A percentile compares a stretch with the other conserved stretches of the same genome.
phyloP scores from a whole-genome alignment of 164 flowering plant genomes.

The Protea cynaroides region DNA sequence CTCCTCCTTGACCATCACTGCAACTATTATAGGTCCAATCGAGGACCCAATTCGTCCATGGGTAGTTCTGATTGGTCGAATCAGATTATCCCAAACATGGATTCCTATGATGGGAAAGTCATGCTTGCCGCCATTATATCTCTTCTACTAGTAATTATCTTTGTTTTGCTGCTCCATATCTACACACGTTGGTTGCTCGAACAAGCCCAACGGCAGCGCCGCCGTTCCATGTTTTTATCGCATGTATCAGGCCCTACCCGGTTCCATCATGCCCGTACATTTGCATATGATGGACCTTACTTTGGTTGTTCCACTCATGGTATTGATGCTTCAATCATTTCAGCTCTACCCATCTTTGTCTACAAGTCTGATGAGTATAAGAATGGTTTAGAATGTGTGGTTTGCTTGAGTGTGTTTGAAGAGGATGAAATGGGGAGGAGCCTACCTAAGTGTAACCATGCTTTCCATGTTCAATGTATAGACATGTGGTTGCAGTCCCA shows the following conservation, averaged over 20 bases:
- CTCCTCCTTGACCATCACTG: too few species aligned
- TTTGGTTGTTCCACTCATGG: conserved; percentile 26
- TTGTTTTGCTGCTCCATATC: conserved; percentile 47
- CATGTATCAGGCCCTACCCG: conserved; percentile 12
- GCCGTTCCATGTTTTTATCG: conserved; percentile 19
- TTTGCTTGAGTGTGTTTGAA: conserved; percentile 53
- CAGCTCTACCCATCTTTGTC: conserved; percentile 47
- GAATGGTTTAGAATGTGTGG: conserved; percentile 38
- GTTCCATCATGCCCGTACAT: conserved; percentile 8
- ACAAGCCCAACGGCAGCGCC: conserved; percentile 20
- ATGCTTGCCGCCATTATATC: conserved; percentile 45
- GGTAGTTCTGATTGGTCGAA: background rate
- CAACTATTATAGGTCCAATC: conserved; percentile 1
- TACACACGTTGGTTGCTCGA: conserved; percentile 49
- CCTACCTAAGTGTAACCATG: conserved; percentile 45
- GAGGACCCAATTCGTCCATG: background rate
- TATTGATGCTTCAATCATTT: conserved; percentile 33
- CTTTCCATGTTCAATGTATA: conserved; percentile 59
- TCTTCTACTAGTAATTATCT: conserved; percentile 42
- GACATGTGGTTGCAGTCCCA: conserved; percentile 67
- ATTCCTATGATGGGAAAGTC: conserved; percentile 37
- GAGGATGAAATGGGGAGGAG: conserved; percentile 42
- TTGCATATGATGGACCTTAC: conserved; percentile 10
- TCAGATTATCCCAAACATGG: conserved; percentile 18
- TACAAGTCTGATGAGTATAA: conserved; percentile 18